phyloP scores from a whole-genome alignment of 1,139 yeast species.

The Yamadazyma blattariae region DNA sequence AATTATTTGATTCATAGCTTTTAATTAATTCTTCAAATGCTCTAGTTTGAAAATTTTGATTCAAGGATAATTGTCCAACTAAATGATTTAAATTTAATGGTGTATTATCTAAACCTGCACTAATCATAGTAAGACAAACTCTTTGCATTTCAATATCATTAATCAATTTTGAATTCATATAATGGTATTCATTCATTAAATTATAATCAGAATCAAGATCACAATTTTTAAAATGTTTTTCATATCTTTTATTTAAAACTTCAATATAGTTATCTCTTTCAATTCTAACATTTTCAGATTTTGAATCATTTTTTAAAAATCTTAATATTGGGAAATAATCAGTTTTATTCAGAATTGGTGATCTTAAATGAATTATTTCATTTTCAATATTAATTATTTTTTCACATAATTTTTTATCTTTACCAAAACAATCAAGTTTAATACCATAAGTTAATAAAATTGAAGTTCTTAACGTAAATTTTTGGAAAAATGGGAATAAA shows the following conservation, averaged over 20 bases:
- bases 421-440: constrained; percentile 40
- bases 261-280: constrained; percentile 58
- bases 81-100: constrained; percentile 62
- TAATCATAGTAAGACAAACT: constrained; percentile 70
- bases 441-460: constrained; percentile 61
- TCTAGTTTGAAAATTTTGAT: constrained; percentile 41
- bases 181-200: constrained; percentile 1
- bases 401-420: constrained; percentile 38
- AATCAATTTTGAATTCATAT: constrained; percentile 7
- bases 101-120: constrained; percentile 77
- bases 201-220: constrained; percentile 1
- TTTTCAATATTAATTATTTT: constrained; percentile 67
- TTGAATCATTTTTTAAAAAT: constrained; percentile 16
- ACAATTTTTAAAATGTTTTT: background rate
- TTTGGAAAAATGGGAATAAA: constrained; percentile 44
- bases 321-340: constrained; percentile 61
- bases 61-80: constrained; percentile 53
- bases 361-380: constrained; percentile 58
- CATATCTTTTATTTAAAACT: constrained; percentile 19
- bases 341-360: constrained; percentile 58
- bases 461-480: constrained; percentile 57
- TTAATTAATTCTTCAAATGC: constrained; percentile 36
- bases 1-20: constrained; percentile 20
- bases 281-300: constrained; percentile 32
- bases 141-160: constrained; percentile 48